Evolutionary conservation across 2,329 filamentous ascomycete genomes (phyloP).

Genomic region (Neophaeococcomyces mojaviensis): DNA sequence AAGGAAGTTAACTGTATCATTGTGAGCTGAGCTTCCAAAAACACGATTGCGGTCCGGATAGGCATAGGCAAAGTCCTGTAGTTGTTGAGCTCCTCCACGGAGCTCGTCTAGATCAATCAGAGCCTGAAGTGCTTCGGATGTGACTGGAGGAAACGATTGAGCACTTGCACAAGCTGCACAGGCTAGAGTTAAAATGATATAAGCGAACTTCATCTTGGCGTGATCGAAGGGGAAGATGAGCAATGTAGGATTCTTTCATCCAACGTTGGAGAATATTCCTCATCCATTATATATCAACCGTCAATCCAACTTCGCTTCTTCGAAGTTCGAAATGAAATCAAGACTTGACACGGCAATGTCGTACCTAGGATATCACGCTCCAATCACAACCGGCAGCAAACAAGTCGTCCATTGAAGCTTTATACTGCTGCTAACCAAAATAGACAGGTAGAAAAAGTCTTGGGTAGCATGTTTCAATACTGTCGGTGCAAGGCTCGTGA

Average conservation of each 20-base stretch:
- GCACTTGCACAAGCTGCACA: slow-evolving; percentile 2
- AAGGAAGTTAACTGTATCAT: slow-evolving; percentile 59
- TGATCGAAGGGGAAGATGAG: not conserved
- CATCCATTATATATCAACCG: too few relatives aligned
- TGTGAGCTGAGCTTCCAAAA: slow-evolving; percentile 44
- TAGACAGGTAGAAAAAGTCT: slow-evolving; percentile 5
- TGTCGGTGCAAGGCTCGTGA: too few relatives aligned
- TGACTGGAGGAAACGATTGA: slow-evolving; percentile 7
- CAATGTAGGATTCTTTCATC: not conserved
- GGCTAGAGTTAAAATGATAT: not conserved
- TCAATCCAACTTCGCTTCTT: too few relatives aligned
- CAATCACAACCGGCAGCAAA: not conserved
- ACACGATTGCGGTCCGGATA: slow-evolving; percentile 22
- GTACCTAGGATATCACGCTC: not conserved
- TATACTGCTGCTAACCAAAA: not conserved
- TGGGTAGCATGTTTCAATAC: slow-evolving; percentile 4
- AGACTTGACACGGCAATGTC: not conserved
- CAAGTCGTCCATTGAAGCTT: not conserved
- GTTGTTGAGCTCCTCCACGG: slow-evolving; percentile 15
- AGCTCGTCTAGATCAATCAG: slow-evolving; percentile 22
- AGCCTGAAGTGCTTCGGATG: slow-evolving; percentile 16
- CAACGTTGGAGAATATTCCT: not conserved
- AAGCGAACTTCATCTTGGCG: not conserved
- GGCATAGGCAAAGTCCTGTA: slow-evolving; percentile 21
- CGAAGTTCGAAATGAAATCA: too few relatives aligned